Evolutionary conservation across 495 filamentous ascomycete species (phyloP), one percentile per base, ranked within the genome.

Genomic region (Neurospora sp.): DNA sequence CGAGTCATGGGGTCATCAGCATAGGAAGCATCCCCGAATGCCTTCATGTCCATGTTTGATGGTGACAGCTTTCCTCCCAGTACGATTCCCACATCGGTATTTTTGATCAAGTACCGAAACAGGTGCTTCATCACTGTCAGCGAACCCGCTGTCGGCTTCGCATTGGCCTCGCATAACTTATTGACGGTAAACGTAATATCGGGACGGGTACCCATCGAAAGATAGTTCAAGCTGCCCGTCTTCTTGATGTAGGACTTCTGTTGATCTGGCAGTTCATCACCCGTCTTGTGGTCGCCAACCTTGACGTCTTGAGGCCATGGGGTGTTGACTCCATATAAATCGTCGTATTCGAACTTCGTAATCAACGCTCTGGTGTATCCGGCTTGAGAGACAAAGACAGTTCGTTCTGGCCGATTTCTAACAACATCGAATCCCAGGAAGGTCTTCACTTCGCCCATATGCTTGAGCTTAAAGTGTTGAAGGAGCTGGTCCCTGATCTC

Each of bases 391-490:
- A 74, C 20, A n/a, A 59, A 74, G 14, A 72, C 46, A 12, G 16
- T 72, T 20, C n/a, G 66, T 0, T 27, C 12, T 1, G 5, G 0
- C 0, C 42, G 3, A 20, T 74, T 22, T 1, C 66, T 61, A 0
- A 74, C 18, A 6, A 74, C 27, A 18, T 72, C 38, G 12, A 72
- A 74, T 5, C 73, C 70, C 2, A 74, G 59, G 38, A 74, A 74
- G 0, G 35, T 14, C 27, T 68, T 72, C 0, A 66, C 42, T 5
- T 74, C 44, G 3, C 70, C 70, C 6, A 74, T 11, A 1, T 69
- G 61, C 27, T 72, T 74, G 0, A 74, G 16, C 0, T 69, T 16
- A 3, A n/a, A 74, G 0, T 35, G 1, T 1, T 18, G 8, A 4
- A 22, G 27, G 7, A 74, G 16, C 1, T n/a, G 3, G 16, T 72